These are phyloP conservation scores for Annulohypoxylon truncatum DNA, from an alignment of 2,329 filamentous ascomycete species.

Conservation along the genomic window DNA sequence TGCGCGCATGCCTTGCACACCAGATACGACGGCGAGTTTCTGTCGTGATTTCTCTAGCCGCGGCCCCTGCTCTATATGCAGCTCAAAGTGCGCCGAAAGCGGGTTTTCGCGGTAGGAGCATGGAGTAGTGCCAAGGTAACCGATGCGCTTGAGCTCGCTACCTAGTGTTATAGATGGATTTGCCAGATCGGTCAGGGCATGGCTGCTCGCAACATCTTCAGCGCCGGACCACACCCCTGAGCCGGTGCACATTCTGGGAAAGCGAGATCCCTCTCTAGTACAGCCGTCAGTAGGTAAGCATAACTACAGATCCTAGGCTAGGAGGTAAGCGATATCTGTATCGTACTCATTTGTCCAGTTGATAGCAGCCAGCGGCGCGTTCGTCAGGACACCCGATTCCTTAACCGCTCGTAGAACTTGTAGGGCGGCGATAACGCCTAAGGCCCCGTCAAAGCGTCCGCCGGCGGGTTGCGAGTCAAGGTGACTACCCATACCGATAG, in stretches of 20 bases:
- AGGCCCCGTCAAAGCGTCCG: not conserved
- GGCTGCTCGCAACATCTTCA: not conserved
- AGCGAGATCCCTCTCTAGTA: not conserved
- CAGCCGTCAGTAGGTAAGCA: not conserved
- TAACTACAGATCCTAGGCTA: not conserved
- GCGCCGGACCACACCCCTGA: constrained; percentile 1
- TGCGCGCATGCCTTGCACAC: not conserved
- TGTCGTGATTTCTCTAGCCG: not conserved
- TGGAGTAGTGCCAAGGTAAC: not conserved
- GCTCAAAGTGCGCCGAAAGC: not conserved
- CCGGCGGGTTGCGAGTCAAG: not conserved
- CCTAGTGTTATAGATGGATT: not conserved
- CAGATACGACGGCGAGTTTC: not conserved
- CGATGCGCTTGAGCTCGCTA: not conserved
- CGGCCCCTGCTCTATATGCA: constrained; percentile 2
- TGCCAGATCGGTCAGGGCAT: not conserved
- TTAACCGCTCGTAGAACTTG: constrained; percentile 63
- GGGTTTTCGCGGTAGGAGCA: not conserved
- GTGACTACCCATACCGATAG: not conserved
- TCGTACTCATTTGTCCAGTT: constrained; percentile 73
- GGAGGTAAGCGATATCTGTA: not conserved
- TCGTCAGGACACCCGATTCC: constrained; percentile 53
- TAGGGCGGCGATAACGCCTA: not conserved
- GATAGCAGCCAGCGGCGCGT: constrained; percentile 58
- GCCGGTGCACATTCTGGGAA: not conserved